A percentile compares a stretch with the other conserved stretches of the same genome.
These are phyloP conservation scores for Ophiostoma himal-ulmi DNA, from an alignment of 2,329 filamentous ascomycete species.

Conservation along the genomic window DNA sequence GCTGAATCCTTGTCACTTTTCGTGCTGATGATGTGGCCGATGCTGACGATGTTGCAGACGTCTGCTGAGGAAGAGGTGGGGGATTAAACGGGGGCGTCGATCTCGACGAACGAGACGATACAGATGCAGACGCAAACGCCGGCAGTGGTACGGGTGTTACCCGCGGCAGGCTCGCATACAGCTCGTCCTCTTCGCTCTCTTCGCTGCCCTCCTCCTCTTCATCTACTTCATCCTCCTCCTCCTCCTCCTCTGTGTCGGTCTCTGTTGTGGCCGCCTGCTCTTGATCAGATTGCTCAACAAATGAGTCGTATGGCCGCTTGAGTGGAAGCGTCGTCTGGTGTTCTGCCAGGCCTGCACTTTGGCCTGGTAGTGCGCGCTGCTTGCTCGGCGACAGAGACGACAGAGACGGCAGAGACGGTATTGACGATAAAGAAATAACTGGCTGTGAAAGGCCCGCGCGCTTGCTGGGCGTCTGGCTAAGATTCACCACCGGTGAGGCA, in stretches of 20 bases:
- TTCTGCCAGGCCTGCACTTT: neutral
- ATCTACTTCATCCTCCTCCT: neutral
- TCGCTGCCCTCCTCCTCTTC: neutral
- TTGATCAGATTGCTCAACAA: neutral
- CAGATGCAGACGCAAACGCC: neutral
- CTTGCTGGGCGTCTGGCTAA: neutral
- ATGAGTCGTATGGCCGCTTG: neutral
- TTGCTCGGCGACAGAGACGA: neutral
- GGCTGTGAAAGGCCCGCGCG: neutral
- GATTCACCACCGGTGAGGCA: neutral
- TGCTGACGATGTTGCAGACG: neutral
- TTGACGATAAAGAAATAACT: neutral
- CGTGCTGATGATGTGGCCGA: neutral
- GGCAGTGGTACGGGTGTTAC: slow-evolving; percentile 6
- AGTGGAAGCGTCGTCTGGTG: neutral
- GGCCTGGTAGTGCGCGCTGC: neutral
- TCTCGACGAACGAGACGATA: neutral
- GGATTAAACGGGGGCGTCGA: neutral
- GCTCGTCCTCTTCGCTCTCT: slow-evolving; percentile 2
- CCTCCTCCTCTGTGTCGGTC: neutral
- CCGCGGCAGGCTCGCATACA: neutral
- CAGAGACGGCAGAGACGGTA: neutral
- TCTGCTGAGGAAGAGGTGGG: neutral
- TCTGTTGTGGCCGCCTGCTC: neutral
- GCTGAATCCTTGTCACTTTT: neutral